A percentile compares a stretch with the other conserved stretches of the same genome.
Conservation (phyloP, 768 basidiomycete genomes). For the Lepiota brunneoincarnata region DNA sequence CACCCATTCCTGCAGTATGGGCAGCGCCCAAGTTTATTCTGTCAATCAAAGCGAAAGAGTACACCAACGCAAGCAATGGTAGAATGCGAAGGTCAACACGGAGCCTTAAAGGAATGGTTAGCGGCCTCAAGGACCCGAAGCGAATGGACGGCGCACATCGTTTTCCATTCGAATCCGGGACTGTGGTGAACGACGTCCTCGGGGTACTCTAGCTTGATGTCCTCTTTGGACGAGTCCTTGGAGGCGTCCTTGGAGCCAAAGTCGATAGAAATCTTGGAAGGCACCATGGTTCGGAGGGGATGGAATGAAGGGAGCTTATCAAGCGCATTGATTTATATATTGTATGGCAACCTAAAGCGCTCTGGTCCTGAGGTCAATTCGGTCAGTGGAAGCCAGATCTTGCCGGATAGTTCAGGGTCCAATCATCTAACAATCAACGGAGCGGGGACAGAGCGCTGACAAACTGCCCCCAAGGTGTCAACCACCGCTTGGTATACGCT, state of each 20-base stretch:
- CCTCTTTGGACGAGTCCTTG: neutral
- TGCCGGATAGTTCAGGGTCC: neutral
- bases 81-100: slow-evolving; percentile 32
- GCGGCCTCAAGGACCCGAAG: neutral
- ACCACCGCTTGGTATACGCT: neutral
- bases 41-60: slow-evolving; percentile 33
- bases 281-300: neutral
- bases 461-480: neutral
- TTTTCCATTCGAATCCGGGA: slow-evolving; percentile 28
- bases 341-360: neutral
- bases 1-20: slow-evolving; percentile 34
- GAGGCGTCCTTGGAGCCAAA: neutral
- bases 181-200: neutral
- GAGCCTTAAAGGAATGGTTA: slow-evolving; percentile 20
- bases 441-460: slow-evolving; percentile 5
- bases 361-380: neutral
- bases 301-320: neutral
- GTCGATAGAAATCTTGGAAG: neutral
- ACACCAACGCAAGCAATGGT: slow-evolving; percentile 33
- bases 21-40: slow-evolving; percentile 33
- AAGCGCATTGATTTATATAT: neutral
- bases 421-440: neutral
- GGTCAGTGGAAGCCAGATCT: neutral
- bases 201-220: neutral
- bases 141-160: slow-evolving; percentile 26